phyloP scores from a whole-genome alignment of 192 early-diverging fungal genomes.

The Coemansia sp. region DNA sequence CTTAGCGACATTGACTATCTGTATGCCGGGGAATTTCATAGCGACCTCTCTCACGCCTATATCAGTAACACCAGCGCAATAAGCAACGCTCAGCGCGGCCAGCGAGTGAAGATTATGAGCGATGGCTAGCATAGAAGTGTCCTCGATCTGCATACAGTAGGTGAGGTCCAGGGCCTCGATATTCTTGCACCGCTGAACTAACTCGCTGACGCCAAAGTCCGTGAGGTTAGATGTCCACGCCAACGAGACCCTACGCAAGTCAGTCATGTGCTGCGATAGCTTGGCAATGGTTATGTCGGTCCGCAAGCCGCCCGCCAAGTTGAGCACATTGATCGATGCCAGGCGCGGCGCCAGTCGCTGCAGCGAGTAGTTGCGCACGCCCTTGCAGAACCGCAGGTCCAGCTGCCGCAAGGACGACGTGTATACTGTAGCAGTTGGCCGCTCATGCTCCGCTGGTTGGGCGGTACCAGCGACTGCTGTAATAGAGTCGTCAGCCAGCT shows the following conservation, averaged over 20 bases:
- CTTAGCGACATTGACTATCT: conserved; percentile 57
- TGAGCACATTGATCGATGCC: conserved; percentile 46
- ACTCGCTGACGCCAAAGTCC: conserved; percentile 61
- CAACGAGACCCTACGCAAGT: conserved; percentile 56
- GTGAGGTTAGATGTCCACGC: conserved; percentile 64
- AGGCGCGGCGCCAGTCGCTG: conserved; percentile 59
- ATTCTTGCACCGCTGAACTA: conserved; percentile 56
- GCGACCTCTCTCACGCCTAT: conserved; percentile 55
- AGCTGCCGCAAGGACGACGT: conserved; percentile 51
- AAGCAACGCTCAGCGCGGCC: conserved; percentile 55
- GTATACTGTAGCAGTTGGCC: conserved; percentile 9
- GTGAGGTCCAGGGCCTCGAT: conserved; percentile 62
- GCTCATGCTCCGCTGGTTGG: background rate
- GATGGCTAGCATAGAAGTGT: conserved; percentile 58
- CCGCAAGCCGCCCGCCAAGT: conserved; percentile 61
- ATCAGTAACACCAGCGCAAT: conserved; percentile 59
- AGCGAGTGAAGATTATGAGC: conserved; percentile 42
- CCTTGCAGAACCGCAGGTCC: conserved; percentile 64
- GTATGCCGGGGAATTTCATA: conserved; percentile 24
- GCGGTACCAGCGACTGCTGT: background rate
- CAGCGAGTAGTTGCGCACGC: conserved; percentile 62
- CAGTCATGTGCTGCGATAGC: conserved; percentile 53
- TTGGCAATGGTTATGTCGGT: conserved; percentile 65
- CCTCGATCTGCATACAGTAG: conserved; percentile 61
- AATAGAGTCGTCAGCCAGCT: conserved; percentile 31